A percentile compares a stretch with the other conserved stretches of the same genome.
These are phyloP conservation scores for Chloris gayana DNA, from an alignment of 176 grass and related monocot species.

Conservation along the genomic window DNA sequence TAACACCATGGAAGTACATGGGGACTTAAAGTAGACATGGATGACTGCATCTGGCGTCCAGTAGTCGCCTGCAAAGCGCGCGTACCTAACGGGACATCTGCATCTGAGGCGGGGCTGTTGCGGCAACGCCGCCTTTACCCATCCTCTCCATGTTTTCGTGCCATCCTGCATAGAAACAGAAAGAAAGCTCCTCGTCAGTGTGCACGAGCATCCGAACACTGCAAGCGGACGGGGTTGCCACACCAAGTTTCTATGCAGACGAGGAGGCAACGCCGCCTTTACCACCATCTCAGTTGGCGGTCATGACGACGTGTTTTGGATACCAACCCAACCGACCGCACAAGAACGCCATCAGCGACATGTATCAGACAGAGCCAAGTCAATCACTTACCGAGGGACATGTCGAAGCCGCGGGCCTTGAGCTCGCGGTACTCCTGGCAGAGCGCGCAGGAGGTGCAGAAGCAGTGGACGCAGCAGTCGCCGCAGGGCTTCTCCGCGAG, in stretches of 20 bases:
- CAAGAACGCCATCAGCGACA: too few species aligned
- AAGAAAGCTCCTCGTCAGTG: too few species aligned
- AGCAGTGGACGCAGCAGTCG: slow-evolving; percentile 71
- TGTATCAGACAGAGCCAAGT: too few species aligned
- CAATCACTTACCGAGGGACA: slow-evolving; percentile 45
- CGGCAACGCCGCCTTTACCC: slow-evolving; percentile 24
- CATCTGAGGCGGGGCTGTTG: slow-evolving; percentile 36
- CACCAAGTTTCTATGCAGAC: too few species aligned
- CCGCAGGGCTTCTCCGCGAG: slow-evolving; percentile 52
- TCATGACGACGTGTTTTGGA: too few species aligned
- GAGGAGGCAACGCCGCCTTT: too few species aligned
- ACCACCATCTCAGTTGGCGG: too few species aligned
- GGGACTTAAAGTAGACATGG: background rate
- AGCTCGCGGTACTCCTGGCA: slow-evolving; percentile 84
- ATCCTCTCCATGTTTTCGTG: slow-evolving; percentile 64
- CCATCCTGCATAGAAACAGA: slow-evolving; percentile 47
- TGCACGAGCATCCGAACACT: too few species aligned
- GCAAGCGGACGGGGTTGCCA: too few species aligned
- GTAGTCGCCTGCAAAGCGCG: background rate
- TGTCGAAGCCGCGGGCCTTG: slow-evolving; percentile 63
- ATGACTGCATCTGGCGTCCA: background rate
- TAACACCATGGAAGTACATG: too few species aligned
- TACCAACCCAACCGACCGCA: too few species aligned
- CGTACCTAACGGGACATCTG: slow-evolving; percentile 48
- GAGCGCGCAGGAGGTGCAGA: slow-evolving; percentile 54